Conservation (phyloP, 495 filamentous ascomycete genomes). For the Penicillium diatomitis region DNA sequence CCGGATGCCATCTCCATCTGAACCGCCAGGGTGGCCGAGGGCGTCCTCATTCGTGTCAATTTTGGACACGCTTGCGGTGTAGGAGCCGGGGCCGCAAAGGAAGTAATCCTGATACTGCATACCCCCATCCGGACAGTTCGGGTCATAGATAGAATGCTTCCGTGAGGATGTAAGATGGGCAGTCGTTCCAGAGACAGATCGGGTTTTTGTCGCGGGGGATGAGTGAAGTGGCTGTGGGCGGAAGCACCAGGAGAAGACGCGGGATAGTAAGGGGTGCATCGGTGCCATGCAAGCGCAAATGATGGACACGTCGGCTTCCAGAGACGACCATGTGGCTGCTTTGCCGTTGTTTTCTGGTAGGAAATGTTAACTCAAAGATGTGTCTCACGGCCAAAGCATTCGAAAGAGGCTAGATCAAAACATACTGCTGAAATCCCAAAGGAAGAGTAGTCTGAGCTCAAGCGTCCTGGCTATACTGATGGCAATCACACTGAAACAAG, state of each 20-base stretch:
- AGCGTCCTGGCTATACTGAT: constrained; percentile 25
- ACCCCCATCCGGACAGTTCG: constrained; percentile 7
- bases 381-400: background rate
- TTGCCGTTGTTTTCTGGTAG: constrained; percentile 32
- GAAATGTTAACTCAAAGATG: background rate
- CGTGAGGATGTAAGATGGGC: constrained; percentile 6
- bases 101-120: constrained; percentile 17
- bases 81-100: constrained; percentile 7
- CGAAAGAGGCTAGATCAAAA: background rate
- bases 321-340: constrained; percentile 61
- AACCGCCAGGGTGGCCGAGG: background rate
- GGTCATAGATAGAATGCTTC: constrained; percentile 11
- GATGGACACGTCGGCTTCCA: constrained; percentile 75
- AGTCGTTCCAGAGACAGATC: background rate
- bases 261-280: constrained; percentile 66
- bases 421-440: constrained; percentile 18
- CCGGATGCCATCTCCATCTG: constrained; percentile 18
- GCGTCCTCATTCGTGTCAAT: constrained; percentile 3
- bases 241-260: constrained; percentile 50
- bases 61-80: constrained; percentile 21
- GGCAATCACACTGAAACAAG: constrained; percentile 24
- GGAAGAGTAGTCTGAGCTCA: constrained; percentile 12
- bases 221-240: constrained; percentile 11
- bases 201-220: constrained; percentile 8
- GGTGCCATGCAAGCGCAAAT: constrained; percentile 77